Base-by-base conservation (phyloP, 805 yeast species). In the Candida pseudofarinosa region DNA sequence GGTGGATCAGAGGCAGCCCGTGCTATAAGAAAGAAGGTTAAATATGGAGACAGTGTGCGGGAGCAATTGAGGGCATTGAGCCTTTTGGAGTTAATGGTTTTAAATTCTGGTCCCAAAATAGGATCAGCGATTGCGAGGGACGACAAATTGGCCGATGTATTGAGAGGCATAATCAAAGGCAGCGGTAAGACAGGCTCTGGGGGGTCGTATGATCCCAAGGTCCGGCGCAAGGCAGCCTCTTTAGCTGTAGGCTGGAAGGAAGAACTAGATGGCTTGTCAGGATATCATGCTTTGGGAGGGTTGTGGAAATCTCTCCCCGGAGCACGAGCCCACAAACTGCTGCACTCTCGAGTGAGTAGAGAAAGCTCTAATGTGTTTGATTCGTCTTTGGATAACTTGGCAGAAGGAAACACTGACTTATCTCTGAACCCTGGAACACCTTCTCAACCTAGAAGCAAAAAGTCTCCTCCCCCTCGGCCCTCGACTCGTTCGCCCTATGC, bases 1-100 rank as follows among this genome's bases (percentile, higher is more conserved):
- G 75, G 76, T 1, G 62, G 74, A 0, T 62, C 71, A 28, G 99
- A 93, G 60, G 91, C 95, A 1, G 97, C 97, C 0, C 73, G 98
- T 35, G 95, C 96, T 1, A 67, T 93, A 17, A 76, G 99, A 39
- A 93, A 93, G 71, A 81, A 82, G 55, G 67, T 93, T 57, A 93
- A 95, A 65, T 85, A 91, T 57, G 98, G 97, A n/a, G 59, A 56
- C 16, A 56, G 72, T 2, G 58, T 63, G 3, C 63, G 67, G 15
- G 84, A 83, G 50, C 95, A 87, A 59, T 53, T 76, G 41, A 77
- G 86, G 37, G 85, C 95, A 0, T 60, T 89, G 47, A 53, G 53
- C 40, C 49, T 69, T 18, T 58, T 71, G 42, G 75, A 69, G 49
- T 52, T 70, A 37, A 44, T 70, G 44, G 56, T 69, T 13, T 56